These are phyloP conservation scores for Didymella arachidicola DNA, from an alignment of 2,329 filamentous ascomycete species.

Conservation along the genomic window DNA sequence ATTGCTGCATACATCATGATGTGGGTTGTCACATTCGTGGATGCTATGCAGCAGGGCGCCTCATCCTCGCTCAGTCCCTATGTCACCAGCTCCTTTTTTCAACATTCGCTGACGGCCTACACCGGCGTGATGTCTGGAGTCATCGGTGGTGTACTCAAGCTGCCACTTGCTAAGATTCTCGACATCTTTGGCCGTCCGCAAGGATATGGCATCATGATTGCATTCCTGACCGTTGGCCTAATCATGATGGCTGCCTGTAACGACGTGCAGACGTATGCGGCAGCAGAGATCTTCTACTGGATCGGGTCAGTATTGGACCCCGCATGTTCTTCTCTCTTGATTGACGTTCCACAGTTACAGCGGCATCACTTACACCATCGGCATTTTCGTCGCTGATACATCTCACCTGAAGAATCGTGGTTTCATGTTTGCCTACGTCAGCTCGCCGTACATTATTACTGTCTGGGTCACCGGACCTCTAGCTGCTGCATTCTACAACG, in stretches of 20 bases:
- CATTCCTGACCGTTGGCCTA: conserved; percentile 45
- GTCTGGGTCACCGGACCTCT: conserved; percentile 32
- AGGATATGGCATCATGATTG: conserved; percentile 42
- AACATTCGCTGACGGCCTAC: conserved; percentile 43
- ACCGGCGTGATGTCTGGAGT: conserved; percentile 41
- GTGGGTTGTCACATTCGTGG: conserved; percentile 41
- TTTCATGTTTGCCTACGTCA: conserved; percentile 63
- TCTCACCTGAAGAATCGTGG: conserved; percentile 69
- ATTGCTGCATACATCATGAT: conserved; percentile 48
- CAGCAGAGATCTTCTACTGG: conserved; percentile 70
- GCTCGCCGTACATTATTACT: conserved; percentile 33
- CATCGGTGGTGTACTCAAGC: conserved; percentile 45
- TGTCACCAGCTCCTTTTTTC: conserved; percentile 47
- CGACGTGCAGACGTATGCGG: conserved; percentile 66
- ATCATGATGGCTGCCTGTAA: conserved; percentile 72
- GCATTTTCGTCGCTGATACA: conserved; percentile 72
- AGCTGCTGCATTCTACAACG: conserved; percentile 51
- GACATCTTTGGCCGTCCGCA: conserved; percentile 50
- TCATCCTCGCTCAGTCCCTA: conserved; percentile 45
- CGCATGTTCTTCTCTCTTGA: background rate
- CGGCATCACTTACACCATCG: conserved; percentile 66
- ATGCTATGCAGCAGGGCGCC: conserved; percentile 52
- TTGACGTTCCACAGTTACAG: conserved; percentile 37
- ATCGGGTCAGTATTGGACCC: conserved; percentile 57
- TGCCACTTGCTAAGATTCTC: conserved; percentile 50